A percentile compares a stretch with the other conserved stretches of the same genome.
Conservation (phyloP, 345 rosid genomes). For the Salix exigua region DNA sequence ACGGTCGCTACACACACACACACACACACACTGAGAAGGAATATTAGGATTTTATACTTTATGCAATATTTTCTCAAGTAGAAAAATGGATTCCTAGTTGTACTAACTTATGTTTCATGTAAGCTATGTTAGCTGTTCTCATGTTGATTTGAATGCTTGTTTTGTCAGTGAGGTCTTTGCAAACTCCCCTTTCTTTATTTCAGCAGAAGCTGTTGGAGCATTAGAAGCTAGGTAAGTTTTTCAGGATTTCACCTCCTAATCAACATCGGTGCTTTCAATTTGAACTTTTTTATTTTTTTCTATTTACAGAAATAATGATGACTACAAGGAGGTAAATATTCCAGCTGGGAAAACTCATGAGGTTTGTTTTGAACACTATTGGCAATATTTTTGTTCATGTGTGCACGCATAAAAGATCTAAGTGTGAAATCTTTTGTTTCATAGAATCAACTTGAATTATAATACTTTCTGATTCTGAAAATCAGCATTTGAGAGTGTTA, state of each 20-base stretch:
- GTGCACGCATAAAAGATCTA: not conserved
- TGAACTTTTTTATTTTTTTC: constrained; percentile 16
- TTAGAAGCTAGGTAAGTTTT: constrained; percentile 54
- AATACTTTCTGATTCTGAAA: not conserved
- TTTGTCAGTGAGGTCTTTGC: constrained; percentile 74
- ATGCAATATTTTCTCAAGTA: not conserved
- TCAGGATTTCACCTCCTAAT: constrained; percentile 16
- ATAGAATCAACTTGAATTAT: not conserved
- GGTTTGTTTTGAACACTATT: constrained; percentile 40
- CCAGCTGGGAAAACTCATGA: constrained; percentile 78
- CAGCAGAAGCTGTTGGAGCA: constrained; percentile 76
- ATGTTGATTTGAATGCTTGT: constrained; percentile 14
- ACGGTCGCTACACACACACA: not conserved
- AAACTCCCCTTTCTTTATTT: constrained; percentile 89
- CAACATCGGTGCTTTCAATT: constrained; percentile 11
- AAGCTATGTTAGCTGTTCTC: not conserved
- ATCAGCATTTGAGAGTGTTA: not conserved
- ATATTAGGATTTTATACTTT: not conserved
- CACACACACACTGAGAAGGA: not conserved
- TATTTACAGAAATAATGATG: constrained; percentile 64
- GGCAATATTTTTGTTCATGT: not conserved
- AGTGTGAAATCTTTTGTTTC: not conserved
- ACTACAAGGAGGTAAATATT: constrained; percentile 73
- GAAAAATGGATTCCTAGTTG: too few relatives aligned
- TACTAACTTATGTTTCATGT: not conserved